Evolutionary conservation across 495 filamentous ascomycete genomes (phyloP).

Genomic region (Coniosporium apollinis): DNA sequence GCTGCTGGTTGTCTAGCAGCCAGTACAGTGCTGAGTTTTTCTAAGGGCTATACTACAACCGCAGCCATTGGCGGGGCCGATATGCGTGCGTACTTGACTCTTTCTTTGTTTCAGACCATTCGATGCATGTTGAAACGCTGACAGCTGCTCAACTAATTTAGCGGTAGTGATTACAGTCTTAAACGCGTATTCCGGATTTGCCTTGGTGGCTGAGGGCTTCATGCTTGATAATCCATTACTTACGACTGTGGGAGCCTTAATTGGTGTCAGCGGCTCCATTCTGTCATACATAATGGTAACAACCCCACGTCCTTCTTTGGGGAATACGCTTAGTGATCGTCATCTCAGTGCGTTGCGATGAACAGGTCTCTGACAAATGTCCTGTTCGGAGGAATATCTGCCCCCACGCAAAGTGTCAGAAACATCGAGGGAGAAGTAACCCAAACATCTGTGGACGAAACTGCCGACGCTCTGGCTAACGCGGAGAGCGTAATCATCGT

Average conservation of each 20-base stretch:
- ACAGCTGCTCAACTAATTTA: background rate
- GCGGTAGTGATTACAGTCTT: constrained; percentile 70
- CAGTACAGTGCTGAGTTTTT: constrained; percentile 57
- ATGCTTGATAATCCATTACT: constrained; percentile 75
- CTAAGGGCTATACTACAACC: constrained; percentile 70
- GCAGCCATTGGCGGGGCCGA: constrained; percentile 72
- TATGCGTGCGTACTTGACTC: constrained; percentile 35
- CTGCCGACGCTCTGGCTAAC: constrained; percentile 47
- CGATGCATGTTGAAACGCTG: too few relatives aligned
- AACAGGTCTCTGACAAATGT: constrained; percentile 68
- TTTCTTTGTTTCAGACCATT: background rate
- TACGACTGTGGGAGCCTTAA: constrained; percentile 62
- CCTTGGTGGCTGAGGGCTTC: constrained; percentile 65
- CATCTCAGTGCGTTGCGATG: constrained; percentile 56
- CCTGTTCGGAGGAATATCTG: constrained; percentile 58
- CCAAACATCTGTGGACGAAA: constrained; percentile 57
- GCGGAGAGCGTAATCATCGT: constrained; percentile 64
- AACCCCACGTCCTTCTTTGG: background rate
- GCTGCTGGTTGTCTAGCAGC: constrained; percentile 55
- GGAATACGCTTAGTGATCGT: background rate
- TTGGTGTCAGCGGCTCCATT: constrained; percentile 67
- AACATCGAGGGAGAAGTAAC: constrained; percentile 61
- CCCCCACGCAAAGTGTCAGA: constrained; percentile 40
- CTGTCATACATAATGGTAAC: constrained; percentile 55
- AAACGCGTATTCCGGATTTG: constrained; percentile 74